These are phyloP conservation scores for Penicillium sp. DNA, from an alignment of 2,329 filamentous ascomycete genomes.

Conservation along the genomic window DNA sequence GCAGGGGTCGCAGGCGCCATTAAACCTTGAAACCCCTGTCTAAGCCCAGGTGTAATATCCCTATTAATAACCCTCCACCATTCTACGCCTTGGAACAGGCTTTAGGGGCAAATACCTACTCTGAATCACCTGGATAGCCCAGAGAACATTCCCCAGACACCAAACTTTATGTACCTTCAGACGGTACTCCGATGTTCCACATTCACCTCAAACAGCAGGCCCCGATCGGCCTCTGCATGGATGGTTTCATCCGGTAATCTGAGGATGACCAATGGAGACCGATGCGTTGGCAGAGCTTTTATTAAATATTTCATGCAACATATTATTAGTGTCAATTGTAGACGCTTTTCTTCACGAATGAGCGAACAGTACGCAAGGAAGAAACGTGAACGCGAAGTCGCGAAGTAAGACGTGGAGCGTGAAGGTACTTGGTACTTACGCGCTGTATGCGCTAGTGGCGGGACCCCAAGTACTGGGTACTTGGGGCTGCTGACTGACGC, in stretches of 20 bases:
- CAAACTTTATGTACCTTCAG: neutral
- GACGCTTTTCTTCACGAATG: neutral
- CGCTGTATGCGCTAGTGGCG: neutral
- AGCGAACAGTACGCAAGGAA: slow-evolving; percentile 2
- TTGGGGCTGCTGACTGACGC: neutral
- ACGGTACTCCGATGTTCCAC: neutral
- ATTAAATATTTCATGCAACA: neutral
- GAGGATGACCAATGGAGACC: neutral
- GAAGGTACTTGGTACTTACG: slow-evolving; percentile 4
- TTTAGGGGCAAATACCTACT: neutral
- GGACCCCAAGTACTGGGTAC: slow-evolving; percentile 4
- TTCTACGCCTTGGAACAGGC: neutral
- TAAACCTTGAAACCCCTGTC: neutral
- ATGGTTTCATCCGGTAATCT: slow-evolving; percentile 4
- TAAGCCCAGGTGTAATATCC: neutral
- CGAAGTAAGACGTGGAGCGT: slow-evolving; percentile 1
- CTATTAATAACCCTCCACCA: slow-evolving; percentile 5
- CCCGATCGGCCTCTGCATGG: neutral
- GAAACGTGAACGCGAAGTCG: slow-evolving; percentile 1
- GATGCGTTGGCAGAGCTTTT: slow-evolving; percentile 8
- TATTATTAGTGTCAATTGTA: neutral
- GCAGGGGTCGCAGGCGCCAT: neutral
- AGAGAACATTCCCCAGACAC: slow-evolving; percentile 3
- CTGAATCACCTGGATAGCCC: neutral
- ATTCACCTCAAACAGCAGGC: neutral